Evolutionary conservation across 75 land plant species (phyloP), one percentile per base, ranked within the genome.

Genomic region (Cupressus sempervirens): DNA sequence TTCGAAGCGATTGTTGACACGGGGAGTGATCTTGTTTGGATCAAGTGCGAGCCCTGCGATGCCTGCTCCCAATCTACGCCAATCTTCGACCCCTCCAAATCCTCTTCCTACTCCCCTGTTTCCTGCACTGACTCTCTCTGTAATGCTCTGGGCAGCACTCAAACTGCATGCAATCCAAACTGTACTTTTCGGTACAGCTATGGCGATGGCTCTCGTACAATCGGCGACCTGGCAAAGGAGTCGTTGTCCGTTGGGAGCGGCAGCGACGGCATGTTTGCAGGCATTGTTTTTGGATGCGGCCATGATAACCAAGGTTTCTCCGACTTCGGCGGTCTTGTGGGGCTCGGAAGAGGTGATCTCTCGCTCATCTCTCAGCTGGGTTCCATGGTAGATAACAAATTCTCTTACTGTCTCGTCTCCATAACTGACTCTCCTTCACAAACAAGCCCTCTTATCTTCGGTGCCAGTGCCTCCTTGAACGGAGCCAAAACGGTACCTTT

Each of bases 231-330:
- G 26, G 18, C 84, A 7, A 43, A 75, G 32, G 91, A 89, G 36
- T 83, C 89, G 5, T 16, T 89, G 1, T 74, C 85, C 41, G 12
- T 89, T 38, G 85, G 72, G 43, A 76, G 30, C 4, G 9, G 32
- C 45, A 30, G 29, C 16, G 1, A 14, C 45, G 14, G 29, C n/a
- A 34, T 11, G 3, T 16, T 48, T 32, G 7, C 84, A 9, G 4
- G 20, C 36, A 34, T 90, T 38, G 91, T 83, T 8, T 90, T 90
- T 34, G 91, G 91, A 4, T 88, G 85, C 36, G 90, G 90, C 15
- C 87, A 88, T n/a, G 15, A 83, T 14, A 83, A 34, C 75, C 36
- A 36, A 56, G 72, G 72, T 7, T 83, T 54, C 70, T 20, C 30
- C 23, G 41, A 34, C 1, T 38, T 13, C 8, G 41, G n/a, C 7